Conservation (phyloP, 345 rosid species). For the Boechera stricta region DNA sequence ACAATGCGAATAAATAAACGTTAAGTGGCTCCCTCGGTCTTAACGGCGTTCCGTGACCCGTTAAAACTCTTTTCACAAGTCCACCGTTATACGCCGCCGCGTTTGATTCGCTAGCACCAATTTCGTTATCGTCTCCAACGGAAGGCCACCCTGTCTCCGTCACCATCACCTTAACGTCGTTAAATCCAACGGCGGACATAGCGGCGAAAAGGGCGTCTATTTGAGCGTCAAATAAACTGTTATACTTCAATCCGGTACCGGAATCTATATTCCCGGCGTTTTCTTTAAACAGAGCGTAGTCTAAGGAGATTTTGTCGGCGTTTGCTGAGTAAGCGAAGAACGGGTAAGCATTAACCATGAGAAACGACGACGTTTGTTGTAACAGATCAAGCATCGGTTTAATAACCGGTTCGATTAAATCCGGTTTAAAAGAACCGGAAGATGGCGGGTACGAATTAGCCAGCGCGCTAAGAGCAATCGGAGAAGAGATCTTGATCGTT, state of each 20-base stretch:
- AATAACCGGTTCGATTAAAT: slow-evolving; percentile 58
- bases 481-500: slow-evolving; percentile 68
- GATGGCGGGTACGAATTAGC: slow-evolving; percentile 80
- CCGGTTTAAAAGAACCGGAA: slow-evolving; percentile 67
- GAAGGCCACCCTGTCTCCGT: slow-evolving; percentile 48
- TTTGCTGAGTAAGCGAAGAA: slow-evolving; percentile 77
- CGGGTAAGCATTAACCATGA: slow-evolving; percentile 86
- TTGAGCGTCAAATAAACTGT: slow-evolving; percentile 36
- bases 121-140: slow-evolving; percentile 34
- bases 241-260: slow-evolving; percentile 62
- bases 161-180: slow-evolving; percentile 34
- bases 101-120: slow-evolving; percentile 27
- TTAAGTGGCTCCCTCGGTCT: slow-evolving; percentile 51
- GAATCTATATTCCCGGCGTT: slow-evolving; percentile 71
- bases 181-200: slow-evolving; percentile 29
- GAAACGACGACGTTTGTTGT: slow-evolving; percentile 60
- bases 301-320: slow-evolving; percentile 62
- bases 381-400: slow-evolving; percentile 79
- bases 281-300: slow-evolving; percentile 69
- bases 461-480: slow-evolving; percentile 68
- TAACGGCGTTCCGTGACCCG: slow-evolving; percentile 40
- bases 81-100: slow-evolving; percentile 43
- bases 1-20: slow-evolving; percentile 75
- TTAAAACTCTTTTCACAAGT: slow-evolving; percentile 34
- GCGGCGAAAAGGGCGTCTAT: slow-evolving; percentile 42